A percentile compares a stretch with the other conserved stretches of the same genome.
Evolutionary conservation across 495 filamentous ascomycete genomes (phyloP).

Genomic region (Staphylotrichum tortipilum): DNA sequence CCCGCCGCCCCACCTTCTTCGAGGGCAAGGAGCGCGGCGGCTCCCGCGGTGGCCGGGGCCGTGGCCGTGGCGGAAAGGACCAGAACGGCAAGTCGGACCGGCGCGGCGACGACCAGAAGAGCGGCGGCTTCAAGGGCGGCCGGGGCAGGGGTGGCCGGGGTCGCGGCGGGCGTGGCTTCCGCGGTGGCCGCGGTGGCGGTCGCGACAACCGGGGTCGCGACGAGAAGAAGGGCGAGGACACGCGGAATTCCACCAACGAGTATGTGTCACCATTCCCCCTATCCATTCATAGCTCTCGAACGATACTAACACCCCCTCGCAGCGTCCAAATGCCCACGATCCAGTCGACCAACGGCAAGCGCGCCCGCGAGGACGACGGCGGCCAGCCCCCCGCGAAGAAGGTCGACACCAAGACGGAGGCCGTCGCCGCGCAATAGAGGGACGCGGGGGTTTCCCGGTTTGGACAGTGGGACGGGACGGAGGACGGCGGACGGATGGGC

Average conservation of each 20-base stretch:
- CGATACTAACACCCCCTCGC: background rate
- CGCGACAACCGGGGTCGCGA: slow-evolving; percentile 25
- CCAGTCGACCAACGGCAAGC: slow-evolving; percentile 34
- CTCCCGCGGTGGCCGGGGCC: slow-evolving; percentile 28
- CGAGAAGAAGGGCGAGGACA: slow-evolving; percentile 17
- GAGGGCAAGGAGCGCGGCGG: slow-evolving; percentile 29
- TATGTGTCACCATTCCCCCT: slow-evolving; percentile 6
- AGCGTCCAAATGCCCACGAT: slow-evolving; percentile 19
- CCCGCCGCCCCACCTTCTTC: slow-evolving; percentile 20
- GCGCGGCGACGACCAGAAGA: slow-evolving; percentile 54
- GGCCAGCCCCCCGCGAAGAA: slow-evolving; percentile 39
- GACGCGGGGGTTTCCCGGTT: background rate
- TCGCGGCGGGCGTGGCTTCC: slow-evolving; percentile 34
- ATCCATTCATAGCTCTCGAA: background rate
- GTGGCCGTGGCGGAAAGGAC: slow-evolving; percentile 44
- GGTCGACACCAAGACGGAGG: slow-evolving; percentile 37
- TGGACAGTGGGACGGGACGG: background rate
- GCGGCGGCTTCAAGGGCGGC: slow-evolving; percentile 42
- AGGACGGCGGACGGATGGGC: background rate
- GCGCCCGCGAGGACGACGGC: slow-evolving; percentile 34
- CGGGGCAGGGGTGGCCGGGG: slow-evolving; percentile 34
- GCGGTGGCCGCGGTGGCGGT: slow-evolving; percentile 30
- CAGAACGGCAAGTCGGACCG: slow-evolving; percentile 47
- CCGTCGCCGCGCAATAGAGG: slow-evolving; percentile 9
- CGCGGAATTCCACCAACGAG: slow-evolving; percentile 17